Percentiles rank a stretch among this genome's conserved stretches.
phyloP scores from a whole-genome alignment of 768 basidiomycete species.

The Clavaria fumosa region DNA sequence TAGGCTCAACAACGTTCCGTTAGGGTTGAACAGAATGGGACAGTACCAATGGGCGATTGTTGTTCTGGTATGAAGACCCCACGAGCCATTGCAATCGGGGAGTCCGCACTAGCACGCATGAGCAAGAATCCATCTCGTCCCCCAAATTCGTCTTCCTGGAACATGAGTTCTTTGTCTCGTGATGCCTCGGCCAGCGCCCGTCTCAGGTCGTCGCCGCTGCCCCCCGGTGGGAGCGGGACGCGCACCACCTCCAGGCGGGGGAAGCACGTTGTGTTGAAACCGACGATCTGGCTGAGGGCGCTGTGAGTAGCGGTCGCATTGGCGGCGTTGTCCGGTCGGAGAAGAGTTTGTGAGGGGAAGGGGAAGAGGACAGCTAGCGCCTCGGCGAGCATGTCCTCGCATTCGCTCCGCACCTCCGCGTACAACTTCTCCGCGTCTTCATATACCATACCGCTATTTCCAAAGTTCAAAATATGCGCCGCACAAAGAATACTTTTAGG shows the following conservation, averaged over 20 bases:
- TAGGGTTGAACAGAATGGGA: no score
- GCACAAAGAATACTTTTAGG: not conserved
- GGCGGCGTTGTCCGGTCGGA: conserved; percentile 22
- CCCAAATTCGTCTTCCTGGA: conserved; percentile 55
- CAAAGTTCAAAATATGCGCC: conserved; percentile 7
- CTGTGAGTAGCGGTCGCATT: conserved; percentile 21
- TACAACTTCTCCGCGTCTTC: conserved; percentile 88
- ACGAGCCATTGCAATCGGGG: conserved; percentile 20
- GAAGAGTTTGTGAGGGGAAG: conserved; percentile 20
- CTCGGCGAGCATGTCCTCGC: conserved; percentile 53
- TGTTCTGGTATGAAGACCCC: no score
- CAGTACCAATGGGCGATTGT: no score
- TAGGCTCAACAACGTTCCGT: no score
- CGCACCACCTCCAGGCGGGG: conserved; percentile 66
- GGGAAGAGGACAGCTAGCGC: conserved; percentile 58
- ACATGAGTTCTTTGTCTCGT: no score
- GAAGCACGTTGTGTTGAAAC: conserved; percentile 72
- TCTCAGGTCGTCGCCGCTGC: no score
- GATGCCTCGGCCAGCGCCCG: no score
- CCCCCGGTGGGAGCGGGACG: no score
- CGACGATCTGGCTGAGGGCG: conserved; percentile 36
- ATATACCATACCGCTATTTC: conserved; percentile 97
- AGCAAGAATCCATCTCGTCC: conserved; percentile 57
- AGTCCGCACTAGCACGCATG: conserved; percentile 30
- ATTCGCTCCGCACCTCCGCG: conserved; percentile 54